Base-by-base conservation (phyloP, 2,329 filamentous ascomycete species). In the Elsinoe ampelina region DNA sequence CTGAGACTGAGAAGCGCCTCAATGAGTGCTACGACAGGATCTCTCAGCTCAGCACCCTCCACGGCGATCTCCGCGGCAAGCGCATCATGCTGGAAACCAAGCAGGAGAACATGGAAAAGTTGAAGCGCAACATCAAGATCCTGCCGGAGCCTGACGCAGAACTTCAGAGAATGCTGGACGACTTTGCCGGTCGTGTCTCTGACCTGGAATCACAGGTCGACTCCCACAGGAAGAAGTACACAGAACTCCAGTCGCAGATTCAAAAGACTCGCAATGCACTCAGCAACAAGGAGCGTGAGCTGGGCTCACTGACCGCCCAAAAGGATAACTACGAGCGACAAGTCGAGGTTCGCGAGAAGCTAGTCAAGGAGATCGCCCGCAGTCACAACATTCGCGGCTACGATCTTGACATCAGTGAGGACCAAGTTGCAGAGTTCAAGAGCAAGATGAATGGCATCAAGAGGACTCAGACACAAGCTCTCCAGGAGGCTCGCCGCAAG, bases 281-380 rank as follows among this genome's bases (percentile, higher is more conserved):
- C 11, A 74, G 72, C 52, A 60, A 61, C n/a, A 78, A 79, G 62
- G 74, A 79, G 59, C 75, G 68, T 1, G 85, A 90, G 63, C 79
- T 83, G 63, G 92, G 92, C 42, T 88, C 85, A 62, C 84, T 86
- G 63, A 82, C 93, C 69, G 92, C 91, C 1, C 86, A 95, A 67
- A 90, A 92, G 72, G 85, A 88, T 60, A 88, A 86, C 64, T 89
- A 93, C 67, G 89, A 96, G 67, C 82, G 86, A 3, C 87, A 96
- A 62, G 68, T 95, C 2, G 76, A 82, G 63, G 76, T 80, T 43
- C 86, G 92, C 38, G 79, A 85, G 64, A 77, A 80, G 8, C 80
- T 95, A 69, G 83, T 96, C 57, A 89, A 84, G 61, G 84, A 91
- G 58, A 83, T 88, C 36, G 89, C 92, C 13, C 78, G 82, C 45